Conservation (phyloP, 805 yeast species). For the Saccharomycopsis selenospora region DNA sequence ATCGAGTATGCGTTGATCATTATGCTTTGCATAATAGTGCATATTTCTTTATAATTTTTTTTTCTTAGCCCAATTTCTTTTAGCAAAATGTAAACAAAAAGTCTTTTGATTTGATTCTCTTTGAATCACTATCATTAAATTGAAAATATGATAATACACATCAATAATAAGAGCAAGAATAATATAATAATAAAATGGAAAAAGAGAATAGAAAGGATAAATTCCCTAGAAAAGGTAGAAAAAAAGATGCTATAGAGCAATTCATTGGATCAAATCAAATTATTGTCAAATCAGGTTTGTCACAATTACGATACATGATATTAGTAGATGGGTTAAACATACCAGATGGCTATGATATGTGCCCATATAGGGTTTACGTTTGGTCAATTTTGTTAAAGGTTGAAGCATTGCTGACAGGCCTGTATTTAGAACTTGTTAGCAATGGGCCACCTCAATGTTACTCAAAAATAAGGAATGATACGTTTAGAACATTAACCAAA, state of each 20-base stretch:
- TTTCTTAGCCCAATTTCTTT: no score
- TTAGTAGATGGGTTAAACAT: conserved; percentile 38
- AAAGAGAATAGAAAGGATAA: neutral
- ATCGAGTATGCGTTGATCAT: no score
- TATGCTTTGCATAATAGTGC: no score
- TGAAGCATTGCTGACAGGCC: conserved; percentile 46
- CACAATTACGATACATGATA: conserved; percentile 46
- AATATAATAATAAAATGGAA: no score
- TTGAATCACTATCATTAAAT: no score
- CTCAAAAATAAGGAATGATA: conserved; percentile 73
- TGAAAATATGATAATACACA: no score
- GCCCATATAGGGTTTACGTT: conserved; percentile 47
- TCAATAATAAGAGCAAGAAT: no score
- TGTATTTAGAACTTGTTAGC: conserved; percentile 46
- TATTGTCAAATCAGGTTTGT: conserved; percentile 40
- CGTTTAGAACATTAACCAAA: conserved; percentile 76
- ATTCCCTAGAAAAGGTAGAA: conserved; percentile 30
- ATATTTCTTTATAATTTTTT: no score
- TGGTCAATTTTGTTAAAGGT: conserved; percentile 75
- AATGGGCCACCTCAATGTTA: conserved; percentile 54
- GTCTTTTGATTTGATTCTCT: no score
- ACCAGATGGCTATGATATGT: conserved; percentile 20
- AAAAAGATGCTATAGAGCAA: conserved; percentile 48
- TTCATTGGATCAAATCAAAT: conserved; percentile 39
- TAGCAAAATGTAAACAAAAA: no score